Base-by-base conservation (phyloP, 2,329 filamentous ascomycete species). In the Monosporascus sp. region DNA sequence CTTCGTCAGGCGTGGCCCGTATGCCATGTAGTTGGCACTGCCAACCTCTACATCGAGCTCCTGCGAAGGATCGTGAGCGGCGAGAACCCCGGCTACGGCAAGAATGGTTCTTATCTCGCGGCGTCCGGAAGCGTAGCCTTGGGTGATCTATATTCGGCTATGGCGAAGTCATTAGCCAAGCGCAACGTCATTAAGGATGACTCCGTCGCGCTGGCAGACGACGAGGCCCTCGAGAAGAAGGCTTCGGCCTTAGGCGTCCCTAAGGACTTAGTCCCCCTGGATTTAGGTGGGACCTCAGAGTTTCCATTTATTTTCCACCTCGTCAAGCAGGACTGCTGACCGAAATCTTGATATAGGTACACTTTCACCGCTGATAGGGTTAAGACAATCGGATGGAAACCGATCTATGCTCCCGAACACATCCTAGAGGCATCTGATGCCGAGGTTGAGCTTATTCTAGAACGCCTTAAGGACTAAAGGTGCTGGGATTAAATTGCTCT, bases 61-160 rank as follows among this genome's bases (percentile, higher is more conserved):
- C 58, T 81, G 7, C 67, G 69, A 1, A 67, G 62, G 2, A 81
- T 81, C 14, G 58, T 81, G 2, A 57, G 55, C 1, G 72, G 64
- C 1, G 61, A 68, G 14, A 63, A 72, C 5, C 65, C 70, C 0
- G 70, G 62, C 2, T 55, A 74, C 49, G 76, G 75, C 0, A 72
- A 68, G 50, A 66, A 72, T 1, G 78, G 79, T 0, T 80, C 75
- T 57, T 82, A 77, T 57, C 71, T 81, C 7, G 79, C 78, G 0
- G 60, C 77, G 0, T 65, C 77, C 0, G 79, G 79, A 1, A 71
- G 65, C 18, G 65, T 82, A 5, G 69, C 69, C 0, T 83, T 78
- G 79, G 66, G 74, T 17, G 76, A 79, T 50, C 50, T 83, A 0
- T 82, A 81, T 60, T 57, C 52, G 5, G 71, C 73, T 2, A 72